Evolutionary conservation across 768 basidiomycete species (phyloP).

Genomic region (Cystobasidiopsis lactophilus): DNA sequence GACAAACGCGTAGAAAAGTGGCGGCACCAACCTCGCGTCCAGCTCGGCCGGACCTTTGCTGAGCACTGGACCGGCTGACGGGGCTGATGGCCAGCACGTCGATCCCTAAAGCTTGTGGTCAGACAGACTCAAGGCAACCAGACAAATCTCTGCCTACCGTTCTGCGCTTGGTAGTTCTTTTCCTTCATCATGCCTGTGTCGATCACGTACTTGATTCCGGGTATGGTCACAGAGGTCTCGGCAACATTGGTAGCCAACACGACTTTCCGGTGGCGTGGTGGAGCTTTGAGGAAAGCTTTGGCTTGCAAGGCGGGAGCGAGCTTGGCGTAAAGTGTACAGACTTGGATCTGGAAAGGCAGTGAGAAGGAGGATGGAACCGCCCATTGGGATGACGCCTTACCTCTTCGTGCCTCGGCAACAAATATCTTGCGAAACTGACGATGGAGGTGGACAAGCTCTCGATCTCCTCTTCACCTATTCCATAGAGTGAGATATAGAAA

Average conservation of each 20-base stretch:
- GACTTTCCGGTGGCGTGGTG: slow-evolving; percentile 55
- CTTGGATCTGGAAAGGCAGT: slow-evolving; percentile 36
- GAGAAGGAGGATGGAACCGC: too few relatives aligned
- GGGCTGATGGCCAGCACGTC: slow-evolving; percentile 63
- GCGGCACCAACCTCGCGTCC: slow-evolving; percentile 53
- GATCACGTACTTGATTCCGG: slow-evolving; percentile 82
- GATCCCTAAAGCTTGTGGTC: slow-evolving; percentile 36
- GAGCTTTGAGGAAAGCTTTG: slow-evolving; percentile 48
- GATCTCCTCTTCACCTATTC: slow-evolving; percentile 59
- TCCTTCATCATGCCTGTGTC: slow-evolving; percentile 94
- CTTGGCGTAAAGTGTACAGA: slow-evolving; percentile 68
- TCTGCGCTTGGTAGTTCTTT: slow-evolving; percentile 41
- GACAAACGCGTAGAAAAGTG: not conserved
- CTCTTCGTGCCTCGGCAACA: too few relatives aligned
- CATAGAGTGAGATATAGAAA: too few relatives aligned
- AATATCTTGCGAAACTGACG: slow-evolving; percentile 18
- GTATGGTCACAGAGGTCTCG: slow-evolving; percentile 93
- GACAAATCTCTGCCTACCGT: slow-evolving; percentile 1
- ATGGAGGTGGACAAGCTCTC: slow-evolving; percentile 64
- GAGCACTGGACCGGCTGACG: slow-evolving; percentile 70
- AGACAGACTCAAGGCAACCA: not conserved
- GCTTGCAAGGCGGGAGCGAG: slow-evolving; percentile 55
- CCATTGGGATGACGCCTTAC: too few relatives aligned
- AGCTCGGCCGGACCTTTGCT: slow-evolving; percentile 75
- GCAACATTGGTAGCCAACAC: slow-evolving; percentile 95